Evolutionary conservation across 148 eudicot species (phyloP).

Genomic region (Limonium bicolor): DNA sequence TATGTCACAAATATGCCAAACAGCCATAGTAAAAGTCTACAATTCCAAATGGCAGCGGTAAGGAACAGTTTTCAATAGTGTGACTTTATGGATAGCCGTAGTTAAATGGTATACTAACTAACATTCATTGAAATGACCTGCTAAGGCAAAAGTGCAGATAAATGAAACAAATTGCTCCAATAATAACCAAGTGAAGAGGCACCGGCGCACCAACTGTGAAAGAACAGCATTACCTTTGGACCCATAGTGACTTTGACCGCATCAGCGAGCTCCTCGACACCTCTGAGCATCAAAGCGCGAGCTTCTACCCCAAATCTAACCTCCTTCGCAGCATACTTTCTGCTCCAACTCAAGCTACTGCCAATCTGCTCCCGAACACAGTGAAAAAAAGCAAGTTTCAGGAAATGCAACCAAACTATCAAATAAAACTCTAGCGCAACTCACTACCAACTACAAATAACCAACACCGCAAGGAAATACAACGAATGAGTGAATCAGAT

Average conservation of each 20-base stretch:
- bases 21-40: no score
- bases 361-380: conserved; percentile 48
- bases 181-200: no score
- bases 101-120: no score
- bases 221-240: conserved; percentile 76
- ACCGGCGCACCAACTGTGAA: no score
- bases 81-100: no score
- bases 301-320: conserved; percentile 82
- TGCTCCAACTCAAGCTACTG: conserved; percentile 52
- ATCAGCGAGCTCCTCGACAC: conserved; percentile 91
- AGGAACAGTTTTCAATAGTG: no score
- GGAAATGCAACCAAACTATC: conserved; percentile 1
- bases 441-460: background rate
- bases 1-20: no score
- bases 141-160: no score
- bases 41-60: no score
- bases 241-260: conserved; percentile 99
- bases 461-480: background rate
- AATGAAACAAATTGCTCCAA: no score
- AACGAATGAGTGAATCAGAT: background rate
- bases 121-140: no score
- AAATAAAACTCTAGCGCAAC: background rate
- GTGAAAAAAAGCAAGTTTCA: background rate
- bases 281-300: conserved; percentile 68
- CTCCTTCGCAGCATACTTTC: conserved; percentile 93